These are phyloP conservation scores for Blastomyces parvus DNA, from an alignment of 2,329 filamentous ascomycete species.

Conservation along the genomic window DNA sequence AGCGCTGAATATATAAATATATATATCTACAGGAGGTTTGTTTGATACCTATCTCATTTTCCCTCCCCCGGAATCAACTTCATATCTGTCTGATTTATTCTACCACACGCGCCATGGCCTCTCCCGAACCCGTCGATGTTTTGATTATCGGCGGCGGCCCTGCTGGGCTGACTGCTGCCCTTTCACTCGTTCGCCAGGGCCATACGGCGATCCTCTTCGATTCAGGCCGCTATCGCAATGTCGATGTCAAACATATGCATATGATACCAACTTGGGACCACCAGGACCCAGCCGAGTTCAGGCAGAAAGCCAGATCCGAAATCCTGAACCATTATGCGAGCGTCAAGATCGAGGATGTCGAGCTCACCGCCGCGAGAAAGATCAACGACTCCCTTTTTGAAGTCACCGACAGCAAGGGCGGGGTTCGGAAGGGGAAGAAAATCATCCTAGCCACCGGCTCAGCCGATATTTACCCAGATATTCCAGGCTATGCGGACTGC, in stretches of 20 bases:
- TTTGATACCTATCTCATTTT: no score
- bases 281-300: neutral
- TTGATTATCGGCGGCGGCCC: neutral
- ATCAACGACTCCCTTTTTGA: neutral
- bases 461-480: neutral
- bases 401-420: neutral
- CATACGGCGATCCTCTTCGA: neutral
- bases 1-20: no score
- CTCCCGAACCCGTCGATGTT: neutral
- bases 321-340: neutral
- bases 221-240: neutral
- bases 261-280: neutral
- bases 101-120: neutral
- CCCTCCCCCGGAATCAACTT: no score
- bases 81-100: no score
- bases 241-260: neutral
- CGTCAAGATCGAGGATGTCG: neutral
- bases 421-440: neutral
- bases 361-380: neutral
- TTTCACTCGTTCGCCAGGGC: neutral
- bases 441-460: neutral
- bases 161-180: neutral
- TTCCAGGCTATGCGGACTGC: neutral
- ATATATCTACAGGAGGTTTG: no score
- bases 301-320: neutral